Percentiles rank a stretch among this genome's conserved stretches.
These are phyloP conservation scores for Penicillium antarcticum DNA, from an alignment of 495 filamentous ascomycete species.

Conservation along the genomic window DNA sequence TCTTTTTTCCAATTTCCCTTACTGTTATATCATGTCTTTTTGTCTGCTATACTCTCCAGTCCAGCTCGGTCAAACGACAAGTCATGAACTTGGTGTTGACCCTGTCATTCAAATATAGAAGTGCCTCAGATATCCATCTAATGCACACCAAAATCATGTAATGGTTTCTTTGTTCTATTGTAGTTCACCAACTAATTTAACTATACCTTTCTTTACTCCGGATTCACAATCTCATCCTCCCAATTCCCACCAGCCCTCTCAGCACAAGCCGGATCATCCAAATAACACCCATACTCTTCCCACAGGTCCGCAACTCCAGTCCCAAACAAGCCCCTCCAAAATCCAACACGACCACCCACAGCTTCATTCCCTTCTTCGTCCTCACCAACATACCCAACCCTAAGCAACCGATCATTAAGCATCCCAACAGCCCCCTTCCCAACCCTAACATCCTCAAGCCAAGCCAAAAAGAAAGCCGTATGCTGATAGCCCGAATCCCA, in stretches of 20 bases:
- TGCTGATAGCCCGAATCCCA: conserved; percentile 95
- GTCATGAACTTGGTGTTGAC: conserved; percentile 7
- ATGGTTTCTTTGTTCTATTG: not conserved
- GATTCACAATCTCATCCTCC: conserved; percentile 30
- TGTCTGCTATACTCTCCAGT: conserved; percentile 8
- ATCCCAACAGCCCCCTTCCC: conserved; percentile 68
- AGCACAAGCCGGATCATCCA: conserved; percentile 21
- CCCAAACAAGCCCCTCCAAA: conserved; percentile 73
- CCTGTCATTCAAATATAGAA: conserved; percentile 22
- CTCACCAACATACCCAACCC: conserved; percentile 44
- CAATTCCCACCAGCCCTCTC: conserved; percentile 16
- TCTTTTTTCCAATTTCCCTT: conserved; percentile 22
- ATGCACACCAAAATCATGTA: conserved; percentile 22
- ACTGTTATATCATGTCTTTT: conserved; percentile 2
- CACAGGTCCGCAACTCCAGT: conserved; percentile 64
- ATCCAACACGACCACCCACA: conserved; percentile 39
- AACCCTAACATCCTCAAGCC: conserved; percentile 63
- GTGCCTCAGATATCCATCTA: conserved; percentile 23
- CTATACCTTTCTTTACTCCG: conserved; percentile 1
- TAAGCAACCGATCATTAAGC: conserved; percentile 67
- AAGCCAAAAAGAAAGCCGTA: conserved; percentile 86
- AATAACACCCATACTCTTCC: conserved; percentile 60
- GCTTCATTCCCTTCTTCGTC: conserved; percentile 36
- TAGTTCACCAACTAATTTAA: not conserved
- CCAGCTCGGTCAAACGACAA: conserved; percentile 15